Evolutionary conservation across 352 stramenopile species (phyloP).

Genomic region (Globisporangium nagaii): DNA sequence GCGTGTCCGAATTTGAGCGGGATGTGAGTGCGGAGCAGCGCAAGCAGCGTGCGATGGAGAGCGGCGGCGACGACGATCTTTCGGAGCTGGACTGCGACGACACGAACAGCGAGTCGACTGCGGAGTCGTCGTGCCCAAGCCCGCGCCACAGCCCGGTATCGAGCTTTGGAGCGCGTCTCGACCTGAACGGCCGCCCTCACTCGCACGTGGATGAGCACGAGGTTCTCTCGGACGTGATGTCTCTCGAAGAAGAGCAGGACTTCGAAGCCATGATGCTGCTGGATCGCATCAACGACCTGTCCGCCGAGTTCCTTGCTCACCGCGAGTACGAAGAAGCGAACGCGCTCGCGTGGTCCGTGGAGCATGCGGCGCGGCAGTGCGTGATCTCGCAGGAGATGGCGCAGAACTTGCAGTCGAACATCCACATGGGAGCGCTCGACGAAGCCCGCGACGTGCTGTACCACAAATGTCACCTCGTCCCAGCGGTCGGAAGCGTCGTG

Average conservation of each 20-base stretch:
- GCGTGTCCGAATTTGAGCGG: conserved; percentile 2
- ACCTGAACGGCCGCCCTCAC: conserved; percentile 3
- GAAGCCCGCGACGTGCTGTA: conserved; percentile 79
- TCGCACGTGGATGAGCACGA: conserved; percentile 38
- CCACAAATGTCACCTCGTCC: conserved; percentile 71
- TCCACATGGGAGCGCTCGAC: conserved; percentile 50
- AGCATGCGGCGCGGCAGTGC: conserved; percentile 59
- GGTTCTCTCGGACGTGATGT: conserved; percentile 43
- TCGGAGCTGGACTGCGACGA: conserved; percentile 63
- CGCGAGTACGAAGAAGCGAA: conserved; percentile 70
- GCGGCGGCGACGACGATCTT: conserved; percentile 37
- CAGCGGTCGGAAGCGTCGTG: conserved; percentile 60
- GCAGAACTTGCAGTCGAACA: conserved; percentile 58
- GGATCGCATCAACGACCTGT: conserved; percentile 60
- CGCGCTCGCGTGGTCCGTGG: conserved; percentile 60
- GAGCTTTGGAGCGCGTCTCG: conserved; percentile 23
- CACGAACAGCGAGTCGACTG: conserved; percentile 69
- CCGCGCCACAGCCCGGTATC: conserved; percentile 37
- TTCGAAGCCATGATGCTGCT: conserved; percentile 58
- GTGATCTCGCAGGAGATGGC: conserved; percentile 60
- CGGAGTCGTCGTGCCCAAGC: conserved; percentile 68
- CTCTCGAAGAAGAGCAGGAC: conserved; percentile 56
- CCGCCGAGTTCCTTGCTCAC: conserved; percentile 59
- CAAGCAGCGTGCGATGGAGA: not conserved
- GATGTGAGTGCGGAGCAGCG: not conserved